Base-by-base conservation (phyloP, 139 green algal genomes). In the Tetradesmus lagerheimii region DNA sequence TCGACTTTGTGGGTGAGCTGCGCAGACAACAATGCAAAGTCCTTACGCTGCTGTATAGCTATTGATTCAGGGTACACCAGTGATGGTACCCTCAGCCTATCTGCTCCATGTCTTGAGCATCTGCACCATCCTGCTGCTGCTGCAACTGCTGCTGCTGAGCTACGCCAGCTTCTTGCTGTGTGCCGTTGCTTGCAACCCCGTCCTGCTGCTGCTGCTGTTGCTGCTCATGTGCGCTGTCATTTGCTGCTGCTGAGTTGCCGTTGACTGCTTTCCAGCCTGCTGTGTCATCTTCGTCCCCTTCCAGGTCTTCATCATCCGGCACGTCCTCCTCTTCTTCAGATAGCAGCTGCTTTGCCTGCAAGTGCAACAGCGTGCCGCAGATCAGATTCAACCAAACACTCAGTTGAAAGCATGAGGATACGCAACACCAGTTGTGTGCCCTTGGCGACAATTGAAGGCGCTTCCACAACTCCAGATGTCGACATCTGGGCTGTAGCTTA, bases 101-200 rank as follows among this genome's bases (percentile, higher is more conserved):
- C 57, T 71, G 57, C 57, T 86, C 82, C 82, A 78, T 57, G 38
- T 87, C 81, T 9, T 67, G 45, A 23, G 39, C 43, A 47, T 74
- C 80, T 74, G 45, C 14, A 18, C 27, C 62, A 37, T 50, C 80
- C 34, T 29, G 29, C 45, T 86, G 80, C 45, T 75, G 80, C 80
- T 76, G 31, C n/a, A n/a, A n/a, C 47, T 47, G 39, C 79, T 85
- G 80, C 80, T 85, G 80, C 80, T 67, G 39, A 74, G 80, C 80
- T 41, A 18, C 11, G 29, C 16, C 31, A 39, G 16, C 3, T 37
- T 75, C 50, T 16, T 75, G 81, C 79, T 85, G 77, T 1, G 29
- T 57, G 77, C 77, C 37, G 11, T 37, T 67, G 41, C 39, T n/a
- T 76, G 80, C 79, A 85, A 29, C 27, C 2, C 15, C 41, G 1